phyloP scores from a whole-genome alignment of 1,284 basidiomycete species.

The Pseudozyma pruni region DNA sequence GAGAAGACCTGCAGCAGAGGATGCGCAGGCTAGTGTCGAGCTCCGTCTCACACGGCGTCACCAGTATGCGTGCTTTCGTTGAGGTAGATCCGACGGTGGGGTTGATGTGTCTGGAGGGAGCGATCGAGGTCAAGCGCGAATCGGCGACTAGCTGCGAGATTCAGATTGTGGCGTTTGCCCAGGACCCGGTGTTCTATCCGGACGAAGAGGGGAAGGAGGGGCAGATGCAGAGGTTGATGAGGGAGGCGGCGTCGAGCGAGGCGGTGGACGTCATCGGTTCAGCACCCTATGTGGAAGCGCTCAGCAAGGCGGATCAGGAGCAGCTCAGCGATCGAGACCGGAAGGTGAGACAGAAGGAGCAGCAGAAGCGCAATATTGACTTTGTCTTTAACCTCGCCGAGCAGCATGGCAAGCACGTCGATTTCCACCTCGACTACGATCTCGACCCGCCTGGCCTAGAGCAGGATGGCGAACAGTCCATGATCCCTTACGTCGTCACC shows the following conservation, averaged over 20 bases:
- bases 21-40: constrained; percentile 24
- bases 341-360: constrained; percentile 7
- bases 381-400: constrained; percentile 24
- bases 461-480: constrained; percentile 3
- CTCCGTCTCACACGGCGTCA: constrained; percentile 41
- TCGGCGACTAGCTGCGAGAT: constrained; percentile 17
- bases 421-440: constrained; percentile 57
- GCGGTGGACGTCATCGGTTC: constrained; percentile 32
- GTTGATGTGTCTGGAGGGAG: constrained; percentile 32
- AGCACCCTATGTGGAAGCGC: constrained; percentile 46
- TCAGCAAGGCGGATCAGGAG: neutral
- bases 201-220: constrained; percentile 12
- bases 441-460: constrained; percentile 7
- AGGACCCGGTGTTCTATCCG: constrained; percentile 44
- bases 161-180: constrained; percentile 44
- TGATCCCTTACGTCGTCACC: constrained; percentile 18
- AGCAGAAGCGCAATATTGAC: constrained; percentile 16
- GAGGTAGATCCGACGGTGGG: constrained; percentile 50
- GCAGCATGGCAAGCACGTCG: constrained; percentile 22
- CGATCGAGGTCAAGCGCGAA: constrained; percentile 8
- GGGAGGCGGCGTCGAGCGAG: constrained; percentile 2
- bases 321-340: neutral
- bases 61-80: constrained; percentile 42
- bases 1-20: constrained; percentile 12
- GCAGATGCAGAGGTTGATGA: constrained; percentile 24